phyloP scores from a whole-genome alignment of 179 eudicot genomes.

The Heliamphora pulchella region DNA sequence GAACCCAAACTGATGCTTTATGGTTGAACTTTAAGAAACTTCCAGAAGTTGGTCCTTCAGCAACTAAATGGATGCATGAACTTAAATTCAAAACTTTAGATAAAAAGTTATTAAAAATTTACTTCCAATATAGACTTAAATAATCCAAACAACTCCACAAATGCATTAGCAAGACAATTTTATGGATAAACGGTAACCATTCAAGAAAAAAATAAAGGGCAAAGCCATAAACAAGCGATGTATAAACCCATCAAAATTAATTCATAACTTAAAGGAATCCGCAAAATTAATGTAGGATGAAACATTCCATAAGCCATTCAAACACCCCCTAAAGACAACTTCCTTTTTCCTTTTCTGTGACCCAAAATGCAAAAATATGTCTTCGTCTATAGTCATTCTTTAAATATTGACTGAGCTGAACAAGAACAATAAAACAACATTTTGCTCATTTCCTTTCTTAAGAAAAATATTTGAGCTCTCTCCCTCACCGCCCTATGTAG shows the following conservation, averaged over 20 bases:
- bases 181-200: not conserved
- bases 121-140: not conserved
- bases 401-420: too few relatives aligned
- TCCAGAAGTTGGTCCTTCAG: not conserved
- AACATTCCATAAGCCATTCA: not conserved
- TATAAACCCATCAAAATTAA: too few relatives aligned
- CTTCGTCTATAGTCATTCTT: not conserved
- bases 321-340: not conserved
- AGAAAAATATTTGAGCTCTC: not conserved
- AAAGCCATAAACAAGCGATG: too few relatives aligned
- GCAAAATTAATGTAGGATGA: too few relatives aligned
- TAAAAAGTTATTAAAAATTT: not conserved
- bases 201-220: not conserved
- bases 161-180: not conserved
- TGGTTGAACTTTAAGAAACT: not conserved
- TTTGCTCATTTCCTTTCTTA: not conserved
- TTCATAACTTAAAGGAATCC: too few relatives aligned
- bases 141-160: not conserved
- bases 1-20: constrained; percentile 9
- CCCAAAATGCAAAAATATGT: not conserved
- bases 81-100: not conserved
- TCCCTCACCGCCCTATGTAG: not conserved
- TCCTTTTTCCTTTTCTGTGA: too few relatives aligned
- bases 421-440: not conserved
- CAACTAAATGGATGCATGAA: not conserved